Base-by-base conservation (phyloP, 2,329 filamentous ascomycete genomes). In the Arthrobotrys musiformis region DNA sequence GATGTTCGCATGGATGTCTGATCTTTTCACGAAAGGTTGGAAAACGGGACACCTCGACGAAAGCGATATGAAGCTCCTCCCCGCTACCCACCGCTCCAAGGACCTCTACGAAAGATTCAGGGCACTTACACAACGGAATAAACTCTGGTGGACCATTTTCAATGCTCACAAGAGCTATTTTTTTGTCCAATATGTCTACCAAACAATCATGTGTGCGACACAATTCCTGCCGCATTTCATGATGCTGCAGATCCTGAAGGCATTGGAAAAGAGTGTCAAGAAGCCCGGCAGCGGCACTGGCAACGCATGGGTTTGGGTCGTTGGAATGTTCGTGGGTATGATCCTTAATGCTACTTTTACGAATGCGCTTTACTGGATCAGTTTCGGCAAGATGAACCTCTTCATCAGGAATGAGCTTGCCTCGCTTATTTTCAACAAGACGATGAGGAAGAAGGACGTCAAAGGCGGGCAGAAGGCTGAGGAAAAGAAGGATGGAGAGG, bases 391-490 rank as follows among this genome's bases (percentile, higher is more conserved):
- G 9, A 67, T 80, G 72, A 79, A 79, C n/a, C 82, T 94, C 9
- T 86, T 86, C 52, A 86, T 93, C 15, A 89, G 91, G 62, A 87
- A 89, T 28, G 90, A 93, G 80, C 84, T 95, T 1, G 89, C 90
- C 1, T 87, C 91, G 0, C 85, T 93, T 6, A 88, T 94, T 15
- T 94, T 94, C 80, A 88, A 90, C 75, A 95, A 95, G 82, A 88
- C 91, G 0, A 89, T 93, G 86, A 87, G 90, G 48, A 88, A 90
- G 58, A 94, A 94, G 82, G 92, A 94, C 82, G 88, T 92, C 44
- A 93, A 93, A 82, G 87, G 88, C 9, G 86, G 81, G 5, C 80
- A 85, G 37, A 89, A 87, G 80, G 86, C 82, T 50, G 85, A 85
- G 58, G 85, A 85, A 56, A 81, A 81, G n/a, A 80, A 83, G 26